Evolutionary conservation across 495 filamentous ascomycete species (phyloP), one percentile per base, ranked within the genome.

Genomic region (Aspergillus affinis): DNA sequence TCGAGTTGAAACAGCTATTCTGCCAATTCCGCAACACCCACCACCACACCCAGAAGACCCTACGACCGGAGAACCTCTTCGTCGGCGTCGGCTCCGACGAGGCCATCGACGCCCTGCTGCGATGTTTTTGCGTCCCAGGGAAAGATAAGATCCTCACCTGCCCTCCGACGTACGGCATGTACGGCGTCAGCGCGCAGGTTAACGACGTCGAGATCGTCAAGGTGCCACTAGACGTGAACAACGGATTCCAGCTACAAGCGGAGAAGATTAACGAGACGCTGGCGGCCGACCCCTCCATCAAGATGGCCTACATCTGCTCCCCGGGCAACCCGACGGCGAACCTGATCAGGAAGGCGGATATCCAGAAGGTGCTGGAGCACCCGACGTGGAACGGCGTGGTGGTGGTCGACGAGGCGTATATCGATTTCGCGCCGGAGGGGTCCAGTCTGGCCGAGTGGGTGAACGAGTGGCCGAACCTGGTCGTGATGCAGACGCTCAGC

Each of bases 151-250:
- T 98, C 71, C 83, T 98, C 13, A 92, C 90, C 26, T 97, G 92
- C 68, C 94, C 94, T 20, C 94, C 95, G 0, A 98, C 94, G 0
- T 98, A 98, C 75, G 94, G 94, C 67, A 98, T 98, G 94, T 98
- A 98, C 76, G 81, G 84, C 21, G 94, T 98, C 18, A 94, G 90
- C 51, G 94, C 95, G 0, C 87, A 93, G 65, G 87, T 96, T 59
- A 98, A 98, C 76, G 95, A 98, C 66, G 75, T 98, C 23, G 82
- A 82, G 17, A 81, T 98, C 8, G 88, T 96, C 66, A 90, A 89
- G 69, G 87, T 97, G 18, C 90, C 91, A 2, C 77, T 98, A n/a
- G 77, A 87, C 61, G 73, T 73, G 6, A 52, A 69, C 27, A 78
- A 82, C 36, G 78, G 69, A 19, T 98, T 98, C 75, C 79, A 75